Conservation (phyloP, 1,284 basidiomycete species). For the Moesziomyces sp. region DNA sequence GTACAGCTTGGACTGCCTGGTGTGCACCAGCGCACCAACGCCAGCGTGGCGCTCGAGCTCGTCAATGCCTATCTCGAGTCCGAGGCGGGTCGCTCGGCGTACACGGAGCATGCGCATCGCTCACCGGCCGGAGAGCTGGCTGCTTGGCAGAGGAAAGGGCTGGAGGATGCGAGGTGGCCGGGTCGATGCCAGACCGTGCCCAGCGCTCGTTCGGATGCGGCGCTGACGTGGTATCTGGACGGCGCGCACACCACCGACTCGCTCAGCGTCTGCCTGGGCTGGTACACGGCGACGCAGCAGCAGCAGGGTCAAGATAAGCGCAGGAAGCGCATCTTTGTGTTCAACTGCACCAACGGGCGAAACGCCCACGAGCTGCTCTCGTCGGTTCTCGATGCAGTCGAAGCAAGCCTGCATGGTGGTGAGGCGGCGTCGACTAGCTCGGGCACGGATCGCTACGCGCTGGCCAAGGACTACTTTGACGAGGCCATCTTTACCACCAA, state of each 20-base stretch:
- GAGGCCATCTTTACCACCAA: constrained; percentile 94
- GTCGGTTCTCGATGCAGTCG: constrained; percentile 71
- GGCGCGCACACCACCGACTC: constrained; percentile 96
- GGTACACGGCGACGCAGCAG: constrained; percentile 72
- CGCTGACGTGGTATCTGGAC: constrained; percentile 87
- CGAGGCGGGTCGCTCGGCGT: constrained; percentile 56
- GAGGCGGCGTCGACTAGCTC: neutral
- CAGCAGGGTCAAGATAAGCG: constrained; percentile 12
- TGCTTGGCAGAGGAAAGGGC: constrained; percentile 73
- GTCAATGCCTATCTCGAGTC: constrained; percentile 77
- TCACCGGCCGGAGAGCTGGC: constrained; percentile 1
- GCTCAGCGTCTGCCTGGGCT: constrained; percentile 83
- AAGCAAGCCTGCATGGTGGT: constrained; percentile 10
- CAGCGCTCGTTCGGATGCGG: constrained; percentile 68
- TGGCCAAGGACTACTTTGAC: constrained; percentile 73
- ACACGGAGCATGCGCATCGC: constrained; percentile 25
- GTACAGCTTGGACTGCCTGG: constrained; percentile 79
- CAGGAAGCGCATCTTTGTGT: constrained; percentile 78
- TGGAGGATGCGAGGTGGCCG: constrained; percentile 85
- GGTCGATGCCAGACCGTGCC: constrained; percentile 90
- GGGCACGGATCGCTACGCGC: neutral
- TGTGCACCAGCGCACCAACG: constrained; percentile 89
- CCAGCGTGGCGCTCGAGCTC: constrained; percentile 84
- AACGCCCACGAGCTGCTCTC: constrained; percentile 80
- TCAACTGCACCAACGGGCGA: constrained; percentile 95